Evolutionary conservation across 139 green algal species (phyloP).

Genomic region (Chlamydomonas sphaeroides): DNA sequence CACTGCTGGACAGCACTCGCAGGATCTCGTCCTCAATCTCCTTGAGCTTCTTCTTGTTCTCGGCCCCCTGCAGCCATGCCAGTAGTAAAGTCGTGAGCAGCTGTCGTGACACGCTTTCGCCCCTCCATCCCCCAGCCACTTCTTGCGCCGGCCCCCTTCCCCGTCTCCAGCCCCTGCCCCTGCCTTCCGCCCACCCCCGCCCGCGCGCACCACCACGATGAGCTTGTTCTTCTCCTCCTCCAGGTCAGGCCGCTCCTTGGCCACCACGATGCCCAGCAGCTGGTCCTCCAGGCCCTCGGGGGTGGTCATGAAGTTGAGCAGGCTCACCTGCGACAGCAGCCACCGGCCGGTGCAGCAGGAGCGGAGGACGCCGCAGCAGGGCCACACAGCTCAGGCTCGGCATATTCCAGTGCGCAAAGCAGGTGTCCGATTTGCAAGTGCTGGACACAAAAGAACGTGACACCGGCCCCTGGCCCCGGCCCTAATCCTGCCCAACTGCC

Average conservation of each 20-base stretch:
- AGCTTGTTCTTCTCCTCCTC: constrained; percentile 87
- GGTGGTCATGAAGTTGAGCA: constrained; percentile 90
- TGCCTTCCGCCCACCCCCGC: background rate
- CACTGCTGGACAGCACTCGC: constrained; percentile 70
- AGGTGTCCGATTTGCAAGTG: no score
- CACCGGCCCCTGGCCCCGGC: no score
- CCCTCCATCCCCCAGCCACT: no score
- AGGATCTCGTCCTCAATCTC: constrained; percentile 92
- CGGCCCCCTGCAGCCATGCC: constrained; percentile 64
- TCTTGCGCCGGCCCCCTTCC: no score
- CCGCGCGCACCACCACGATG: constrained; percentile 59
- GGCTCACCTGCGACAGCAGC: constrained; percentile 58
- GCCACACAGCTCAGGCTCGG: no score
- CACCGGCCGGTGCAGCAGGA: no score
- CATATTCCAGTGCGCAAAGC: no score
- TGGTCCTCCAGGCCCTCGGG: constrained; percentile 85
- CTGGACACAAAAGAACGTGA: no score
- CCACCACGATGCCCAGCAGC: constrained; percentile 82
- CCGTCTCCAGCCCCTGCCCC: background rate
- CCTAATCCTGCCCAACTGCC: no score
- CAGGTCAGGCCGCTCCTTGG: constrained; percentile 79
- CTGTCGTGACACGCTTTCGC: no score
- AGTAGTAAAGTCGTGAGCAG: background rate
- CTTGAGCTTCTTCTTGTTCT: constrained; percentile 84
- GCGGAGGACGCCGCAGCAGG: no score